Evolutionary conservation across 2,329 filamentous ascomycete species (phyloP).

Genomic region (Aspergillus ochraceoroseus): DNA sequence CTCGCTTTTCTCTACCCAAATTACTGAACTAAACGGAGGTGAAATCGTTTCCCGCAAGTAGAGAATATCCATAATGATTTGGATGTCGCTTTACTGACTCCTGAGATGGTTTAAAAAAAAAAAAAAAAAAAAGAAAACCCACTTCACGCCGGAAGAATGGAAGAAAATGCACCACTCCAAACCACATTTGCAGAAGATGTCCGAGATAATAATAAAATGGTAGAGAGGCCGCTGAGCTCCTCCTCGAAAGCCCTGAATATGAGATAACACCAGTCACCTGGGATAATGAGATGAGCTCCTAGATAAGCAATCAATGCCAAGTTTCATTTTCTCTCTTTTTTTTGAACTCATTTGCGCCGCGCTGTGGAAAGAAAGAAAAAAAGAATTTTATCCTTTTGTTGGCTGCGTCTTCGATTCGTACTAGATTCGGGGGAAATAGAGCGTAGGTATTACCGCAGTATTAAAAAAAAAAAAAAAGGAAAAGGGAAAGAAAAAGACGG

Average conservation of each 20-base stretch:
- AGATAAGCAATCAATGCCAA: conserved; percentile 13
- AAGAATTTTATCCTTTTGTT: conserved; percentile 19
- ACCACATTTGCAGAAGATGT: not conserved
- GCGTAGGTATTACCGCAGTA: conserved; percentile 19
- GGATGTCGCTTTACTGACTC: not conserved
- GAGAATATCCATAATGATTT: not conserved
- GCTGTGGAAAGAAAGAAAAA: conserved; percentile 7
- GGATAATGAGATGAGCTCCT: not conserved
- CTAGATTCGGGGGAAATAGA: conserved; percentile 25
- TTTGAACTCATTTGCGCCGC: conserved; percentile 11
- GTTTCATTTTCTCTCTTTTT: conserved; percentile 12
- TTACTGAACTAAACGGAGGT: too few species aligned
- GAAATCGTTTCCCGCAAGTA: not conserved
- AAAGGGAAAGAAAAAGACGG: conserved; percentile 7
- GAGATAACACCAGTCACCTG: not conserved
- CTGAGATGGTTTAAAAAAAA: conserved; percentile 10
- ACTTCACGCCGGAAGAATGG: too few species aligned
- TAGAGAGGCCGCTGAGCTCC: not conserved
- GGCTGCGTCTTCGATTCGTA: conserved; percentile 22
- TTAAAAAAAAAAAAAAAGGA: conserved; percentile 16
- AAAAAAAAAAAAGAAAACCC: conserved; percentile 7
- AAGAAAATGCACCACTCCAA: conserved; percentile 3
- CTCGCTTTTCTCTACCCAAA: conserved; percentile 18
- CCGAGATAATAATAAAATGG: conserved; percentile 1
- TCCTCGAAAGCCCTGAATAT: conserved; percentile 1